Base-by-base conservation (phyloP, 768 basidiomycete genomes). In the Psilocybe cyanescens region DNA sequence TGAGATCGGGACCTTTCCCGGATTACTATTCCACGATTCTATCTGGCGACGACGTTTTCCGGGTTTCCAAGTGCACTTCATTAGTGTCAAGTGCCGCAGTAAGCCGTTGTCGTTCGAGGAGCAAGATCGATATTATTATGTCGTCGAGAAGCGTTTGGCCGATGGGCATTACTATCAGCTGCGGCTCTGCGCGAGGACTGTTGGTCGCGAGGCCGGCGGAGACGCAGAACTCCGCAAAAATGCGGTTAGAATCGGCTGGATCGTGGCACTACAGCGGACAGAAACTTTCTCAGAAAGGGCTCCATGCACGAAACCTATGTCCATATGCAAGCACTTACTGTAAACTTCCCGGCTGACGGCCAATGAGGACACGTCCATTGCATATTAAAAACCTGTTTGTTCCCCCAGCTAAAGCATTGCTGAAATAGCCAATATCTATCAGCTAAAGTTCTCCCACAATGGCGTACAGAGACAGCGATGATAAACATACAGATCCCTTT, bases 191-290 rank as follows among this genome's bases (percentile, higher is more conserved):
- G 30, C 56, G 56, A 14, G 56, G 56, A 24, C 47, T 19, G 41
- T 53, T 50, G 19, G 39, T 8, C 2, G 17, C 8, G 11, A 37
- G 9, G 17, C 11, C 16, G 2, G 41, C 50, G 7, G 41, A 24
- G 3, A 59, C 58, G 28, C n/a, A n/a, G 39, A 59, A 59, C 51
- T 45, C 50, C 14, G 58, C 58, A 33, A 52, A 59, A n/a, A 52
- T 46, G 16, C 49, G 39, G 11, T 37, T 44, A 12, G 46, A 3
- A 50, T 51, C 50, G 12, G 49, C 51, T 5, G 49, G 39, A 17
- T 44, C 50, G 19, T 51, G 41, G 30, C 58, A 59, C 58, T 59
- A 19, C 14, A 4, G 4, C 4, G 41, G 41, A 9, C n/a, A 49
- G 4, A 35, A 33, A 24, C 2, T 9, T 48, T 51, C 37, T 24